phyloP scores from a whole-genome alignment of 495 filamentous ascomycete genomes.

The Tuber brumale region DNA sequence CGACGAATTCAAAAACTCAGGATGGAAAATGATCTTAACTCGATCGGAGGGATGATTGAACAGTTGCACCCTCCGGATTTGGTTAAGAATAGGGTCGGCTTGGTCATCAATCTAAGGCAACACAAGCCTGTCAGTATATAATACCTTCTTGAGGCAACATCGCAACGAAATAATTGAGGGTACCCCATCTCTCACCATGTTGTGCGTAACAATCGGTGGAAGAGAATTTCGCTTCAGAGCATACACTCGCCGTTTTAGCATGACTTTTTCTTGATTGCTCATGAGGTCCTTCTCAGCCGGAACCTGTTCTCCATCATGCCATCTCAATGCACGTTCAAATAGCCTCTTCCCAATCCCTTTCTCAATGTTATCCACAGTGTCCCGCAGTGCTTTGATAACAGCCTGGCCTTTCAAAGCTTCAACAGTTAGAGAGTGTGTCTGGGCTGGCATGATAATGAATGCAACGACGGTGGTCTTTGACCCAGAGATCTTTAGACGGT shows the following conservation, averaged over 20 bases:
- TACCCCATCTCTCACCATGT: conserved; percentile 57
- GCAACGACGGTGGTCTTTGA: conserved; percentile 96
- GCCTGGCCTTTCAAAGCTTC: conserved; percentile 95
- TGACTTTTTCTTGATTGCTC: conserved; percentile 81
- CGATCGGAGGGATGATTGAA: conserved; percentile 94
- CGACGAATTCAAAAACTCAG: conserved; percentile 90
- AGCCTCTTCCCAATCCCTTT: conserved; percentile 83
- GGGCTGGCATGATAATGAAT: conserved; percentile 97
- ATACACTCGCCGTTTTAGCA: conserved; percentile 83
- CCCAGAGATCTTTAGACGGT: conserved; percentile 72
- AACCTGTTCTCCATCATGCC: conserved; percentile 87
- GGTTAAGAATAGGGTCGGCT: conserved; percentile 92
- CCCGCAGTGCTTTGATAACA: conserved; percentile 88
- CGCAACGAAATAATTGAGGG: conserved; percentile 10
- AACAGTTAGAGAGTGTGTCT: conserved; percentile 92
- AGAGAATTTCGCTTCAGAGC: conserved; percentile 88
- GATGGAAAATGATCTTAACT: conserved; percentile 96
- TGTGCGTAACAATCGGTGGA: conserved; percentile 97
- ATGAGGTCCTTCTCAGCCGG: conserved; percentile 95
- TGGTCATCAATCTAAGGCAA: conserved; percentile 59
- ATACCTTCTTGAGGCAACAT: conserved; percentile 2
- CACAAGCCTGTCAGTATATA: conserved; percentile 1
- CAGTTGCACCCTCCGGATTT: conserved; percentile 88
- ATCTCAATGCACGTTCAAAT: conserved; percentile 84
- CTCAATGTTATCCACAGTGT: conserved; percentile 86